Base-by-base conservation (phyloP, 2,329 filamentous ascomycete species). In the Didymosphaeria variabile region DNA sequence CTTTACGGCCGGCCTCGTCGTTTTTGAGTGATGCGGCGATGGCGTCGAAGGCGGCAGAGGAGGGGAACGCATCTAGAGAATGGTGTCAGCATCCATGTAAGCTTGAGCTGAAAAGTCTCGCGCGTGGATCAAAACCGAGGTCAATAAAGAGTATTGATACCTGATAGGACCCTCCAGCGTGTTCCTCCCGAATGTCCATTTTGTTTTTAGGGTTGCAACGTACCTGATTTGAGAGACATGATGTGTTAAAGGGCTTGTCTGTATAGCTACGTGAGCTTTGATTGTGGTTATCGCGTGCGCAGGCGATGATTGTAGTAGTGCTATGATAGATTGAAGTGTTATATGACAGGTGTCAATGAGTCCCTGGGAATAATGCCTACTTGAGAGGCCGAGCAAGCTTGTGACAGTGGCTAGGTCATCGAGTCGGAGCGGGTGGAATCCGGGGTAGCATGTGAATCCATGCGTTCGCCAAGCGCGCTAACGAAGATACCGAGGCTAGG, bases 11-110 rank as follows among this genome's bases (percentile, higher is more conserved):
- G 67, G 87, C 86, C 31, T 91, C 88, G 79, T 86, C 88, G 72
- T 85, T 79, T 73, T 85, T 81, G 67, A 99, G 89, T 55, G 89
- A 87, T 57, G 82, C 77, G 80, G 91, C 88, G 85, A 99, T 97
- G 74, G 84, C 86, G 77, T 99, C 95, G 81, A 99, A 99, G 70
- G 94, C 93, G 68, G 82, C 89, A 62, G 95, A 98, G 75, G 94
- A 88, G 67, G 95, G 94, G 82, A 97, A 97, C 69, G 89, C 89
- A 62, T 68, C 76, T 78, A 31, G 17, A 34, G 38, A 15, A 26
- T 17, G 46, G 42, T 31, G 34, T 42, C 42, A 52, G 46, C 13
- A 15, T 58, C 26, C 19, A 53, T 15, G 5, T n/a, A 10, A 36
- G 5, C 32, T 23, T 57, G 46, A 29, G 15, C 38, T 13, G 21